These are phyloP conservation scores for Colletotrichum tropicale DNA, from an alignment of 2,329 filamentous ascomycete genomes.

Conservation along the genomic window DNA sequence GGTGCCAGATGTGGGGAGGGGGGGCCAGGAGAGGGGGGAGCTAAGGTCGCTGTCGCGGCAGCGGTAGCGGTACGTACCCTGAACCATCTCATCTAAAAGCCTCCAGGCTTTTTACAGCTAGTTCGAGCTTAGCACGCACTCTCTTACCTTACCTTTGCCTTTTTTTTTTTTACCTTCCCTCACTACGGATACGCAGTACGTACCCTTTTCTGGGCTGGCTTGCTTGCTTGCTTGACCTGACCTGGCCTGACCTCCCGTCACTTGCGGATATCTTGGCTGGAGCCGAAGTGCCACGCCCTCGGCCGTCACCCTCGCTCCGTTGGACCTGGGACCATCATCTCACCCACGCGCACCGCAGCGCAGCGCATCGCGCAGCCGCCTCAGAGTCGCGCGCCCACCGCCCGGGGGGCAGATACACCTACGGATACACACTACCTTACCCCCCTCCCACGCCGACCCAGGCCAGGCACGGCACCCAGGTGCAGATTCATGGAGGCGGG, in stretches of 20 bases:
- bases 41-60: background rate
- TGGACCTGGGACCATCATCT: background rate
- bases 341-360: background rate
- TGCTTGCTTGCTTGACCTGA: background rate
- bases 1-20: background rate
- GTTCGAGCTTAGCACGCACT: background rate
- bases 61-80: background rate
- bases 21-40: background rate
- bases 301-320: background rate
- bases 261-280: background rate
- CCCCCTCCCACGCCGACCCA: background rate
- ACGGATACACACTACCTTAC: background rate
- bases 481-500: conserved; percentile 6
- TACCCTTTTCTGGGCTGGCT: background rate
- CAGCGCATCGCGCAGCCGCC: background rate
- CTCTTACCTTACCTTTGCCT: background rate
- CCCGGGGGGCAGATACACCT: background rate
- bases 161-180: background rate
- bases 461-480: background rate
- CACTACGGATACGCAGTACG: background rate
- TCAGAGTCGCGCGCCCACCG: background rate
- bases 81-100: conserved; percentile 13
- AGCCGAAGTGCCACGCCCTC: background rate
- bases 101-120: background rate
- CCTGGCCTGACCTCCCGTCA: background rate